Evolutionary conservation across 2,329 filamentous ascomycete genomes (phyloP), one percentile per base, ranked within the genome.

Genomic region (Penicillium sp.): DNA sequence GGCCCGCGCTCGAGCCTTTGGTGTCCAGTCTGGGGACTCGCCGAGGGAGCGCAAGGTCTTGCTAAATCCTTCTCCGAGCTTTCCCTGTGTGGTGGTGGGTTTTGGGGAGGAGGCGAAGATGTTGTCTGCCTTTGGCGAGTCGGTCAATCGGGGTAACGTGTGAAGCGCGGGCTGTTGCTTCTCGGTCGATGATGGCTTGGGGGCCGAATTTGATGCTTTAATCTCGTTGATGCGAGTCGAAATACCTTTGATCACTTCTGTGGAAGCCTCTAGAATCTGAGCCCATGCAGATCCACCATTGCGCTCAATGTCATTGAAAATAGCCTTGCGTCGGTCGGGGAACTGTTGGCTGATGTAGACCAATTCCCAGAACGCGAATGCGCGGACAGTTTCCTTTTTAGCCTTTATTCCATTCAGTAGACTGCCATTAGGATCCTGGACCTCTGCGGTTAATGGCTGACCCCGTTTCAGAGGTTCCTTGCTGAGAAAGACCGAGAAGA

Each of bases 331-430:
- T 38, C 93, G 88, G n/a, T 87, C 84, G 17, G 89, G 84, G 65
- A 91, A 93, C 58, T 87, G 85, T 60, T 90, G 86, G 44, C 91
- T 89, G 68, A 97, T 96, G 60, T 91, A 84, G 31, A 88, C 87
- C 30, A 97, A 82, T 73, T 98, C 94, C 93, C 93, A 97, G 76
- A 96, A 90, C 17, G 94, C 93, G 75, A 96, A 96, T 0, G 88
- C 85, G 85, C 87, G 89, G 63, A 91, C 88, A 9, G 91, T 83
- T 8, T 91, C 83, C 75, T 94, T 95, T 79, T 93, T 95, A 66
- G 90, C 90, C 74, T 89, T 93, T 50, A 98, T 77, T 0, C 94
- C 94, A 60, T 89, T 92, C 53, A 98, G 76, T 30, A 98, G 82
- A 73, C 91, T 97, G 41, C 92, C 93, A 71, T 97, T 98, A 0